Base-by-base conservation (phyloP, 2,329 filamentous ascomycete genomes). In the Beauveria australis region DNA sequence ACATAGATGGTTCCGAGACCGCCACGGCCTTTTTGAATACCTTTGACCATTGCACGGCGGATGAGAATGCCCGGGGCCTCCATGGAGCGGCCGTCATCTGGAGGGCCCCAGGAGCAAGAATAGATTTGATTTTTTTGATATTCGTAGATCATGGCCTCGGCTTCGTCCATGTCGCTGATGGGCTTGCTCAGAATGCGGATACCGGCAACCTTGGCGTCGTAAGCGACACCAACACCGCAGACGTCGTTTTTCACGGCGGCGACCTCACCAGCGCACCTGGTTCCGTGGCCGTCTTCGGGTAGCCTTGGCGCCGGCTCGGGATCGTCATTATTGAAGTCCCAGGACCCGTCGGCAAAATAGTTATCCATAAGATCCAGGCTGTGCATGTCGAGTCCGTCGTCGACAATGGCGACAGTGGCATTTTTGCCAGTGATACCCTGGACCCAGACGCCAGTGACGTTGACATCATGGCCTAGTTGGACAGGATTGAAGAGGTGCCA, bases 31-130 rank as follows among this genome's bases (percentile, higher is more conserved):
- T 95, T 86, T 71, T 97, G 92, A 12, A 97, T 82, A 40, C 91
- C 93, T 67, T 94, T 94, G 55, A 97, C 79, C 87, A 99, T 96
- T 30, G 94, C 93, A 66, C 86, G 85, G 67, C 88, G 85, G 68
- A 99, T 97, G 22, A 99, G 79, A 59, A 96, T 84, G 5, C 92
- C 91, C 0, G 94, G 94, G 0, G 87, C 91, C 67, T 97, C 93
- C 94, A 99, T 99, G 26, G 91, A 92, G 63, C 81, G 81, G 51
- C 94, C 94, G 71, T 97, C 92, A 69, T 99, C 94, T 0, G 92
- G 91, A 9, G 94, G 94, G 0, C 94, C 94, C 94, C 94, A 99
- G 0, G 94, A 99, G 77, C 94, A 99, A 1, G 94, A 99, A 76
- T 97, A 99, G 62, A 99, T 97, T 63, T 97, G 86, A 71, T 97